Evolutionary conservation across 2,329 filamentous ascomycete species (phyloP).

Genomic region (Chrysoporthe puriensis): DNA sequence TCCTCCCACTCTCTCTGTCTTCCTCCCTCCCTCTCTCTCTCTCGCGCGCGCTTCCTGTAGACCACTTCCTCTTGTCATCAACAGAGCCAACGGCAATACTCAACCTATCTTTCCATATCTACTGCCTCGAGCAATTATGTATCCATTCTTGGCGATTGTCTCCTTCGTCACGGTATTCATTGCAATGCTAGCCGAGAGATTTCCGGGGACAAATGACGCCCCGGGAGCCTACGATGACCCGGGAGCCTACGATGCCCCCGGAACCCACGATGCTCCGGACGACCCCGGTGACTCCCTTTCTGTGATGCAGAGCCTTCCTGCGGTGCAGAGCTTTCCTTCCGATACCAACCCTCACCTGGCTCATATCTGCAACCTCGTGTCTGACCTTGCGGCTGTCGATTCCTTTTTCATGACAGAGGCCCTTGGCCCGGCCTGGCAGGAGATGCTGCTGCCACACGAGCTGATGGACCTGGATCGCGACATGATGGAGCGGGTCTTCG

Average conservation of each 20-base stretch:
- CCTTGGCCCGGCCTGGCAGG: not conserved
- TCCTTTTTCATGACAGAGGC: not conserved
- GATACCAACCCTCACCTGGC: not conserved
- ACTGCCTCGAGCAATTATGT: not conserved
- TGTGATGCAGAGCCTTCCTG: not conserved
- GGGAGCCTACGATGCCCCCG: too few species aligned
- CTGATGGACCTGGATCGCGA: not conserved
- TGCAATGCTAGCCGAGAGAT: not conserved
- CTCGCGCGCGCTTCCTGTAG: not conserved
- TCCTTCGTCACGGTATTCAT: too few species aligned
- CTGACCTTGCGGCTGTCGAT: not conserved
- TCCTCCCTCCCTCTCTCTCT: not conserved
- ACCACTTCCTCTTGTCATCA: not conserved
- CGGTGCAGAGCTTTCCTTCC: not conserved
- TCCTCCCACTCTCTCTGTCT: not conserved
- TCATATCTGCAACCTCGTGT: not conserved
- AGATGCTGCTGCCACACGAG: not conserved
- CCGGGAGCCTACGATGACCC: too few species aligned
- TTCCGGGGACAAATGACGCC: not conserved
- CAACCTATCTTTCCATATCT: not conserved
- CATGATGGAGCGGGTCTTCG: not conserved
- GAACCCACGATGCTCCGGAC: not conserved
- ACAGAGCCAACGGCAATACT: too few species aligned
- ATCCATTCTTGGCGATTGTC: too few species aligned
- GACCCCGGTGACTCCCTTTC: not conserved